phyloP scores from a whole-genome alignment of 768 basidiomycete genomes.

The Mycena polygramma region DNA sequence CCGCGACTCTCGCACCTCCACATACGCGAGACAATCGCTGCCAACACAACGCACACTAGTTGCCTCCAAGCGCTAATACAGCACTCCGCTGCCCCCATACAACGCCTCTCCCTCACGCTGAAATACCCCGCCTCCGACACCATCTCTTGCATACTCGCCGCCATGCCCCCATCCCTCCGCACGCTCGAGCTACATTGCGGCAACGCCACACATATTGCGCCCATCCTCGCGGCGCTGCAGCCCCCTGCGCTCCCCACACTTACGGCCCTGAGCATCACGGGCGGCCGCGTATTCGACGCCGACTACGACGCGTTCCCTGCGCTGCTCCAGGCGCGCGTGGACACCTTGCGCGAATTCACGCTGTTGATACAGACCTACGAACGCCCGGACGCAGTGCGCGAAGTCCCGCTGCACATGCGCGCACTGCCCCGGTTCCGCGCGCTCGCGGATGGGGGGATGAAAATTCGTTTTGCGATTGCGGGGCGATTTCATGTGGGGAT shows the following conservation, averaged over 20 bases:
- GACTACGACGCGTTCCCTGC: constrained; percentile 19
- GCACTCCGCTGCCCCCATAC: not conserved
- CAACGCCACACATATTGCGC: constrained; percentile 20
- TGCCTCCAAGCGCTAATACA: not conserved
- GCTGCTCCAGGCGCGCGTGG: not conserved
- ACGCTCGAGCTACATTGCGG: constrained; percentile 21
- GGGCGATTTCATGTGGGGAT: constrained; percentile 31
- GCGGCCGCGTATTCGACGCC: constrained; percentile 22
- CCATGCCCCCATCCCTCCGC: constrained; percentile 6
- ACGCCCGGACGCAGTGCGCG: constrained; percentile 21
- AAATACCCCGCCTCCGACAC: constrained; percentile 23
- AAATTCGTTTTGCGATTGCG: constrained; percentile 17
- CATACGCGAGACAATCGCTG: constrained; percentile 18
- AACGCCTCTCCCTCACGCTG: constrained; percentile 10
- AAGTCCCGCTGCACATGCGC: constrained; percentile 16
- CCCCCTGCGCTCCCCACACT: constrained; percentile 10
- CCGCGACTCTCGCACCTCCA: constrained; percentile 13
- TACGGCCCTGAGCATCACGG: constrained; percentile 2
- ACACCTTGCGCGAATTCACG: not conserved
- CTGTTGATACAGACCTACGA: constrained; percentile 26
- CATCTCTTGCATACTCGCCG: constrained; percentile 1
- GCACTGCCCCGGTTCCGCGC: constrained; percentile 3
- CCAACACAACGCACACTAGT: not conserved
- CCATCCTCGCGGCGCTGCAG: not conserved
- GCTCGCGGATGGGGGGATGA: constrained; percentile 21